These are phyloP conservation scores for Dendrobium officinale DNA, from an alignment of 106 monocot species.

Conservation along the genomic window DNA sequence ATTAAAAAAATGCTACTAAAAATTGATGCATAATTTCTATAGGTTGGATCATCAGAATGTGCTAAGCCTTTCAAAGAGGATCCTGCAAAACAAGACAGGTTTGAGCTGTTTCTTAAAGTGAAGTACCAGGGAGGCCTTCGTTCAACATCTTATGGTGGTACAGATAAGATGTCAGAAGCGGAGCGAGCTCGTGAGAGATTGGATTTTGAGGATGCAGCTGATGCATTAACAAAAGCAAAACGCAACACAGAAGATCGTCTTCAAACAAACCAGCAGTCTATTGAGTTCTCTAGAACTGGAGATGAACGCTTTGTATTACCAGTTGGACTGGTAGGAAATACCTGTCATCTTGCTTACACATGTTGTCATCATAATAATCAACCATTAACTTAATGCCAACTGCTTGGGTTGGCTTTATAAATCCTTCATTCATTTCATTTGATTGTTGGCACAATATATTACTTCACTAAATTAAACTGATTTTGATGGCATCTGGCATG, in stretches of 20 bases:
- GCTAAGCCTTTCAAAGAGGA: conserved; percentile 78
- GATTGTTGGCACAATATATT: neutral
- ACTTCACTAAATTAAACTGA: neutral
- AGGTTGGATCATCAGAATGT: conserved; percentile 44
- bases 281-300: conserved; percentile 11
- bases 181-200: conserved; percentile 83
- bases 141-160: conserved; percentile 23
- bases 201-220: conserved; percentile 88
- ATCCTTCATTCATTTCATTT: neutral
- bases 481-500: conserved; percentile 6
- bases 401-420: neutral
- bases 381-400: too few species aligned
- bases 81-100: conserved; percentile 89
- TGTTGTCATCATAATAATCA: neutral
- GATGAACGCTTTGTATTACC: conserved; percentile 50
- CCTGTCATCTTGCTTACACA: neutral
- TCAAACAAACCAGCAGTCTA: conserved; percentile 13
- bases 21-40: conserved; percentile 10
- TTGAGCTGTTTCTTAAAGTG: conserved; percentile 92
- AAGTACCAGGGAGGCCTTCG: conserved; percentile 91
- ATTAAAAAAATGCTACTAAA: neutral
- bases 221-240: conserved; percentile 57
- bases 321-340: conserved; percentile 26
- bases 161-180: conserved; percentile 47
- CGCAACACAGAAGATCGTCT: conserved; percentile 10